These are phyloP conservation scores for Aspergillus ibericus DNA, from an alignment of 2,329 filamentous ascomycete species.

Conservation along the genomic window DNA sequence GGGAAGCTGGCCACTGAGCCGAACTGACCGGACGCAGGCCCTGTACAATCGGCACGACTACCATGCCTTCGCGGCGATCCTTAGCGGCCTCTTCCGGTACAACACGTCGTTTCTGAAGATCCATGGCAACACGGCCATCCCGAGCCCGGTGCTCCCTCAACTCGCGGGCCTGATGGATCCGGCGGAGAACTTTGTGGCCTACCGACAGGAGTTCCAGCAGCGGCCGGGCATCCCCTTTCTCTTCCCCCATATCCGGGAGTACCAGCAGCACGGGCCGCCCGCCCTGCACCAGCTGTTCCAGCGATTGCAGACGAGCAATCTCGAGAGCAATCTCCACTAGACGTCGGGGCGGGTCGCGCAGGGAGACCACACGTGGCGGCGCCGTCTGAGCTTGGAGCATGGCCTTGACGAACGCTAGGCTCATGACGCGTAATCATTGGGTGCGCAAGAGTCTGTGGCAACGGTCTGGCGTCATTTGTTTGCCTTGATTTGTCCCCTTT, in stretches of 20 bases:
- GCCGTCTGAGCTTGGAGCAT: not conserved
- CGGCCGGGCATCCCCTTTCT: constrained; percentile 42
- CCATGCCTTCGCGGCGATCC: constrained; percentile 38
- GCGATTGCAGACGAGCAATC: constrained; percentile 18
- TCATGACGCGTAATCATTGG: not conserved
- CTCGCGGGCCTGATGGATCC: constrained; percentile 30
- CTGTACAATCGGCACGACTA: constrained; percentile 36
- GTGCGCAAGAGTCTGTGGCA: not conserved
- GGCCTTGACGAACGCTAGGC: not conserved
- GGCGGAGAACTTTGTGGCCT: constrained; percentile 35
- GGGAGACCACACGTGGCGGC: not conserved
- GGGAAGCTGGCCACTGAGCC: not conserved
- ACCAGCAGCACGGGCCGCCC: constrained; percentile 27
- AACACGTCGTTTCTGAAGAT: constrained; percentile 18
- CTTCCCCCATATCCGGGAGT: constrained; percentile 38
- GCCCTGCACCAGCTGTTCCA: constrained; percentile 32
- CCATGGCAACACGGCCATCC: constrained; percentile 20
- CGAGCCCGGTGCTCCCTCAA: constrained; percentile 25
- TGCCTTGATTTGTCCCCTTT: not conserved
- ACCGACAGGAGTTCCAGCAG: constrained; percentile 34
- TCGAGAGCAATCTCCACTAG: constrained; percentile 3
- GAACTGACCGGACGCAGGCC: constrained; percentile 21
- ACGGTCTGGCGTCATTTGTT: not conserved
- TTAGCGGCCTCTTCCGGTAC: constrained; percentile 38
- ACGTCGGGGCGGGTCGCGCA: not conserved